Conservation (phyloP, 495 filamentous ascomycete genomes). For the Aspergillus haitiensis region DNA sequence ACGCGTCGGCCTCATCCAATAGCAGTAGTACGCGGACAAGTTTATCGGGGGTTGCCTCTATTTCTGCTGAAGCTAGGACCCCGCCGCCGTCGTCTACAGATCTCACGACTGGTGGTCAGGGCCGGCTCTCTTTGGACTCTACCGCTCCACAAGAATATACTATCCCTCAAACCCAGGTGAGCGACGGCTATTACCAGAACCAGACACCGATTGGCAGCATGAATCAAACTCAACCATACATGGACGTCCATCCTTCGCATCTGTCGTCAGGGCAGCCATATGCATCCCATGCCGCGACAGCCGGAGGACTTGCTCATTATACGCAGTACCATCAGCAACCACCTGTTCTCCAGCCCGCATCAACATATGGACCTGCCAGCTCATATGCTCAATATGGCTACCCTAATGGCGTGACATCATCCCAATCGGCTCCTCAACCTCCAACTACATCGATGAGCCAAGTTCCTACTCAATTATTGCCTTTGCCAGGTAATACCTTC, state of each 20-base stretch:
- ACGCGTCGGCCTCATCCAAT: conserved; percentile 33
- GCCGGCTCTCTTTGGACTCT: conserved; percentile 42
- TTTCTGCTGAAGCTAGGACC: conserved; percentile 36
- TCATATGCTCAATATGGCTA: conserved; percentile 75
- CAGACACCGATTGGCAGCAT: conserved; percentile 63
- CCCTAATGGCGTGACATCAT: conserved; percentile 70
- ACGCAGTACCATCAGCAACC: conserved; percentile 74
- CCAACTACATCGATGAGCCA: conserved; percentile 67
- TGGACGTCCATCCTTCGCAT: conserved; percentile 78
- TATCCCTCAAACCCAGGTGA: conserved; percentile 30
- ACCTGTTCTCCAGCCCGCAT: conserved; percentile 76
- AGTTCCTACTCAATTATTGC: conserved; percentile 59
- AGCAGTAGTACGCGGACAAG: conserved; percentile 41
- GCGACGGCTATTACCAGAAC: conserved; percentile 43
- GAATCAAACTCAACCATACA: conserved; percentile 80
- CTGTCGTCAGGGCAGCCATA: conserved; percentile 81
- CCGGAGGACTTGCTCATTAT: conserved; percentile 68
- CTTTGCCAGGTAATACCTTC: conserved; percentile 61
- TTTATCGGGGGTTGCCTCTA: conserved; percentile 38
- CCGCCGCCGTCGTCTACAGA: conserved; percentile 38
- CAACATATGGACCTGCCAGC: conserved; percentile 65
- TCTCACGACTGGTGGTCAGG: conserved; percentile 34
- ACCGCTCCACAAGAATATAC: conserved; percentile 36
- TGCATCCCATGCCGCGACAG: conserved; percentile 76
- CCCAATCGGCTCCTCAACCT: conserved; percentile 64